Evolutionary conservation across 2,329 filamentous ascomycete species (phyloP).

Genomic region (Gremmenia infestans): DNA sequence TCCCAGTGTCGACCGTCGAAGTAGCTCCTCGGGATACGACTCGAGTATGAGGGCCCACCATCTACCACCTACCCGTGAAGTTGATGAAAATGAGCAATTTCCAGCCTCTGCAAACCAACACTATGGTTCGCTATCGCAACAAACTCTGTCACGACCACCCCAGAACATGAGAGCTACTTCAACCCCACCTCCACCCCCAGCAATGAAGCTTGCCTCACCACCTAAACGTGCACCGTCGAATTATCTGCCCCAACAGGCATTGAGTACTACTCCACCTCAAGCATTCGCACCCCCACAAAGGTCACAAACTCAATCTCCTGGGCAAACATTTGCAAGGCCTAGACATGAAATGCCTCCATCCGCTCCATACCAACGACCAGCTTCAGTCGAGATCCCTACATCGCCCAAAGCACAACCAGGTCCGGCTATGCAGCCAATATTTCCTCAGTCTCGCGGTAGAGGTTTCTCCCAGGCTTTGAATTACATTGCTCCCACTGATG

Average conservation of each 20-base stretch:
- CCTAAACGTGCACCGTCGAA: conserved; percentile 49
- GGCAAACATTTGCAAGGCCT: conserved; percentile 46
- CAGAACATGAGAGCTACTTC: conserved; percentile 32
- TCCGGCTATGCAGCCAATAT: conserved; percentile 6
- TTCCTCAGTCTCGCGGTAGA: conserved; percentile 37
- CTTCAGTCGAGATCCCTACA: conserved; percentile 39
- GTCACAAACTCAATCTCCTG: conserved; percentile 59
- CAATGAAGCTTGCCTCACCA: conserved; percentile 46
- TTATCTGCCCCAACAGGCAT: conserved; percentile 40
- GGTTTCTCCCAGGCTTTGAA: conserved; percentile 52
- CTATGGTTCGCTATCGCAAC: conserved; percentile 16
- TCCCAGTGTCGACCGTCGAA: conserved; percentile 42
- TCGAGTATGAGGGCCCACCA: conserved; percentile 45
- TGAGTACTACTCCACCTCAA: conserved; percentile 25
- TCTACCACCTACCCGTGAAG: conserved; percentile 56
- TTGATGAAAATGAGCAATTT: conserved; percentile 50
- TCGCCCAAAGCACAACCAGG: conserved; percentile 20
- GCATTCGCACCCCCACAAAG: conserved; percentile 50
- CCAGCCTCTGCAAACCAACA: conserved; percentile 2
- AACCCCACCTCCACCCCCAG: conserved; percentile 45
- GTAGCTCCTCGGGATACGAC: conserved; percentile 49
- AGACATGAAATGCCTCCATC: conserved; percentile 31
- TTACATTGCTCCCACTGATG: conserved; percentile 58
- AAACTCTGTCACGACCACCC: conserved; percentile 29
- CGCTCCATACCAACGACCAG: conserved; percentile 46